Evolutionary conservation across 2,329 filamentous ascomycete genomes (phyloP).

Genomic region (Helicocarpus griseus): DNA sequence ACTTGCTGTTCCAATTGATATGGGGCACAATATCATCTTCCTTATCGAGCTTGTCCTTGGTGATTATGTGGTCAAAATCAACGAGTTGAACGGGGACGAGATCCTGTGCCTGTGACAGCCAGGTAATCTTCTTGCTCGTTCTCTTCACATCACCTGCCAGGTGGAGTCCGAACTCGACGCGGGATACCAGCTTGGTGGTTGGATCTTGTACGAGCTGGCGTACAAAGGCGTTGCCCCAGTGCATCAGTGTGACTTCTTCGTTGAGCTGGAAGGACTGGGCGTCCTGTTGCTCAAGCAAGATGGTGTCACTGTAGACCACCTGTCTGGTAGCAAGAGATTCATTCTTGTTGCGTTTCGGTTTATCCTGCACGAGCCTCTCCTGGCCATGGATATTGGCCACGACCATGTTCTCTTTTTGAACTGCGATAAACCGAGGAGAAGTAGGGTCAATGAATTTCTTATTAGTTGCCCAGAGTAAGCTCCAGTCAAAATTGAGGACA

Average conservation of each 20-base stretch:
- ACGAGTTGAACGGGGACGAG: constrained; percentile 66
- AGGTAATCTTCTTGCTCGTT: constrained; percentile 84
- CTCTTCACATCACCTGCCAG: constrained; percentile 79
- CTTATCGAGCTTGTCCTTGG: constrained; percentile 76
- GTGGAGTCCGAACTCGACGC: constrained; percentile 67
- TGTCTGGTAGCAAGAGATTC: constrained; percentile 73
- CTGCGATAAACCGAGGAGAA: constrained; percentile 62
- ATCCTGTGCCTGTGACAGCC: constrained; percentile 64
- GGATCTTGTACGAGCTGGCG: constrained; percentile 11
- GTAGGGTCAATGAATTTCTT: constrained; percentile 75
- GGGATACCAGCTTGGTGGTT: constrained; percentile 11
- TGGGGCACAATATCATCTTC: constrained; percentile 68
- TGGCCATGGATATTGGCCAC: constrained; percentile 59
- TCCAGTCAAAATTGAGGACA: constrained; percentile 42
- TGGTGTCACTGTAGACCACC: constrained; percentile 63
- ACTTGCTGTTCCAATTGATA: constrained; percentile 61
- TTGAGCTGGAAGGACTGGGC: constrained; percentile 68
- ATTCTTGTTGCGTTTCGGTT: constrained; percentile 86
- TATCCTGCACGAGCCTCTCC: constrained; percentile 59
- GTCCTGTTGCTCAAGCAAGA: constrained; percentile 81
- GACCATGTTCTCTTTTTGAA: constrained; percentile 62
- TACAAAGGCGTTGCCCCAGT: constrained; percentile 22
- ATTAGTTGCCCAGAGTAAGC: constrained; percentile 48
- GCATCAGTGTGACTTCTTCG: constrained; percentile 94
- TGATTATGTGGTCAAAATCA: constrained; percentile 78